These are phyloP conservation scores for Gossypium mustelinum DNA, from an alignment of 345 rosid species.

Conservation along the genomic window DNA sequence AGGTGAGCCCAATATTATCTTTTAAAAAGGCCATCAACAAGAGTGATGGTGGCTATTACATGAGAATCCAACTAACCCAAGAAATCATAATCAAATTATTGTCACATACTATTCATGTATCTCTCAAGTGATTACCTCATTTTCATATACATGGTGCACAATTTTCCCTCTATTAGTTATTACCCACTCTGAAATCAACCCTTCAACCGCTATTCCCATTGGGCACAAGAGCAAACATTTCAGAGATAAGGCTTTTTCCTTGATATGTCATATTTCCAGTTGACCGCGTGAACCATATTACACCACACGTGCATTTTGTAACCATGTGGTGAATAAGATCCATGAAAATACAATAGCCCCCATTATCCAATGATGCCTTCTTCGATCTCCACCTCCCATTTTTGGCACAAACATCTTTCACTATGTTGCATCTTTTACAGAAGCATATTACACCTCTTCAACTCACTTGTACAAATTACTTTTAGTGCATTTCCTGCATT, in stretches of 20 bases:
- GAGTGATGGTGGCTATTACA: background rate
- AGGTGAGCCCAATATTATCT: no score
- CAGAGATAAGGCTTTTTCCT: background rate
- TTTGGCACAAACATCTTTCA: background rate
- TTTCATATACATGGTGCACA: background rate
- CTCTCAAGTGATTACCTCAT: background rate
- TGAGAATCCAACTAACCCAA: background rate
- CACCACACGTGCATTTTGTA: background rate
- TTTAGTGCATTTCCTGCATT: background rate
- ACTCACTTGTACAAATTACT: background rate
- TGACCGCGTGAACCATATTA: background rate
- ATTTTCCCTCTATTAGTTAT: background rate
- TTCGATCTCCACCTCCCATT: background rate
- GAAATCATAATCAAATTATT: background rate
- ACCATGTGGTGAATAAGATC: background rate
- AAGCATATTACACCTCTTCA: background rate
- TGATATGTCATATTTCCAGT: background rate
- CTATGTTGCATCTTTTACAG: background rate
- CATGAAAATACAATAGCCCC: background rate
- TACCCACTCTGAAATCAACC: background rate
- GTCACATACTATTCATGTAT: background rate
- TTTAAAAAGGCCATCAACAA: background rate
- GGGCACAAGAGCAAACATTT: background rate
- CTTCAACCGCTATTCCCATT: background rate
- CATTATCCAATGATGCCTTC: background rate